Percentiles rank a stretch among this genome's conserved stretches.
Evolutionary conservation across 1,284 basidiomycete species (phyloP).

Genomic region (Ustilago sp.): DNA sequence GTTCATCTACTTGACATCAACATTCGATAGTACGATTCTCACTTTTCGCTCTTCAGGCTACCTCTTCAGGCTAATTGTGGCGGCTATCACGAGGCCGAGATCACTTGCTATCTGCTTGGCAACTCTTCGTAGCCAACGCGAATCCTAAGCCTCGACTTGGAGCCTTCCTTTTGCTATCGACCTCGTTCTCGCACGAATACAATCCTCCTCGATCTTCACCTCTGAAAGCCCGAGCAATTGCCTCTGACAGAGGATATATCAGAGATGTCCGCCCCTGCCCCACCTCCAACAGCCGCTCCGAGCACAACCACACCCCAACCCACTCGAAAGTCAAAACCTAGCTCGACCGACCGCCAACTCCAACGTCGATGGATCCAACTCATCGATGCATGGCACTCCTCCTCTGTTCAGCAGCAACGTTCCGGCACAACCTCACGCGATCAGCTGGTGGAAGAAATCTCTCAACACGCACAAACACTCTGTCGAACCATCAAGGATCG

Average conservation of each 20-base stretch:
- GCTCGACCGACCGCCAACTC: neutral
- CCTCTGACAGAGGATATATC: too few species aligned
- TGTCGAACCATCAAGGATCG: slow-evolving; percentile 26
- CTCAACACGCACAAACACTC: slow-evolving; percentile 31
- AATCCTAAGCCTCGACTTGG: too few species aligned
- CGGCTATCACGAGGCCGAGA: too few species aligned
- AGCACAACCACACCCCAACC: slow-evolving; percentile 4
- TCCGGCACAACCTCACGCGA: slow-evolving; percentile 10
- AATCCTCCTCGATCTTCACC: too few species aligned
- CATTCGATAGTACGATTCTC: too few species aligned
- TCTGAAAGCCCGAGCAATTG: too few species aligned
- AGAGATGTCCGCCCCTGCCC: neutral
- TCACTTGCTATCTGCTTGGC: too few species aligned
- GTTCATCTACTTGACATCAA: too few species aligned
- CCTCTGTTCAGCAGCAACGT: neutral
- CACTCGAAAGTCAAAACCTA: neutral
- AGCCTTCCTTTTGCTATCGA: too few species aligned
- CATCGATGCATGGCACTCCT: slow-evolving; percentile 33
- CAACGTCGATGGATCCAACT: slow-evolving; percentile 39
- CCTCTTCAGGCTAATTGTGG: too few species aligned
- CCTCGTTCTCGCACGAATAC: neutral
- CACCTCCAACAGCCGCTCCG: slow-evolving; percentile 10
- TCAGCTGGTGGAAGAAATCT: slow-evolving; percentile 37
- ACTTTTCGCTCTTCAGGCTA: too few species aligned
- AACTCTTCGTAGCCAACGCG: too few species aligned